Base-by-base conservation (phyloP, 306 rosid species). In the Gynostemma pentaphyllum region DNA sequence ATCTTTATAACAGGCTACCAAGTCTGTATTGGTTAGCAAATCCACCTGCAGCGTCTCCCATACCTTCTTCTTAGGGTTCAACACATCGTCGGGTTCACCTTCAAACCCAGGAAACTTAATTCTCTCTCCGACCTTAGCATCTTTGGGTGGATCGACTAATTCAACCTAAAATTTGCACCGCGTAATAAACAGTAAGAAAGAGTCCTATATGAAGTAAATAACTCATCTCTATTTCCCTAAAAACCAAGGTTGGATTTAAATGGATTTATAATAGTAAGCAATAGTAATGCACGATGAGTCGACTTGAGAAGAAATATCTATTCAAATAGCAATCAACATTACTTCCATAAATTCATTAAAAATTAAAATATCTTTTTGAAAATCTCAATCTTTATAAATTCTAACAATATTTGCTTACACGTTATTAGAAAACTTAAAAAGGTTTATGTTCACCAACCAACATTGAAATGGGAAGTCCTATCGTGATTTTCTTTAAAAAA, bases 31-130 rank as follows among this genome's bases (percentile, higher is more conserved):
- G 0, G 67, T 63, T 39, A 53, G 82, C 54, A 92, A 78, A 77
- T 88, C 90, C 0, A 88, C 98, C 69, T 92, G 96, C 82, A 92
- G 69, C 7, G 96, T 83, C 54, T 92, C 98, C 92, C 92, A 92
- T 2, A 92, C 90, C 70, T 84, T 88, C 85, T 88, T 92, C 81
- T 92, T 92, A 1, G 98, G 96, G 76, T 92, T 92, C 36, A 92
- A 68, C 21, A 86, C 70, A 16, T 79, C 85, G 57, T 88, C 96
- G 5, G 98, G 87, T 70, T 71, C 71, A n/a, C 98, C 96, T 71
- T 76, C 81, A 10, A 56, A 59, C 28, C 96, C 98, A 0, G 83
- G 78, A 72, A 86, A 86, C 15, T 72, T 75, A 13, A 88, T 62
- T 74, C 94, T 81, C 76, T 92, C 95, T 62, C 98, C 96, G 15